A percentile compares a stretch with the other conserved stretches of the same genome.
Conservation (phyloP, 2,329 filamentous ascomycete genomes). For the Microcyclospora tardicrescens region DNA sequence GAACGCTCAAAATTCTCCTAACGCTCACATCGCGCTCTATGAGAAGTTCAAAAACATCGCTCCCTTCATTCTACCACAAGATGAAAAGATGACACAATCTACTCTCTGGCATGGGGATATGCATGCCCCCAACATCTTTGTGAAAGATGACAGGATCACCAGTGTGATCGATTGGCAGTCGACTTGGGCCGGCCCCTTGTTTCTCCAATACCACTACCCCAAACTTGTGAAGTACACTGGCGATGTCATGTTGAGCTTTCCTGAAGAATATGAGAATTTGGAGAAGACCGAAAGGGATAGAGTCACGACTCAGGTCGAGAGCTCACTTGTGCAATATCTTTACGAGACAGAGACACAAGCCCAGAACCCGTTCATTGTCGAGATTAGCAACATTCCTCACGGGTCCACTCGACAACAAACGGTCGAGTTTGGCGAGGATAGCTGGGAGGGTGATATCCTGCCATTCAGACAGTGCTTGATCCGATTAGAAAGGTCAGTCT, state of each 20-base stretch:
- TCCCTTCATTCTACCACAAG: constrained; percentile 3
- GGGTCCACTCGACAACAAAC: too few relatives aligned
- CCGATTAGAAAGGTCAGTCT: too few relatives aligned
- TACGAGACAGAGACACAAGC: too few relatives aligned
- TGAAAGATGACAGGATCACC: constrained; percentile 23
- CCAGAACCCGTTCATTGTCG: too few relatives aligned
- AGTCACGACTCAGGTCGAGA: too few relatives aligned
- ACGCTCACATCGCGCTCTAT: not conserved
- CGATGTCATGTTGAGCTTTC: constrained; percentile 17
- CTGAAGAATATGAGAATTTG: constrained; percentile 10
- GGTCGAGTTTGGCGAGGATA: too few relatives aligned
- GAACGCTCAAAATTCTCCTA: not conserved
- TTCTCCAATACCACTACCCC: constrained; percentile 16
- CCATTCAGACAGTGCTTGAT: too few relatives aligned
- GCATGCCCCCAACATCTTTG: constrained; percentile 28
- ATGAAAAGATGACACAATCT: constrained; percentile 13
- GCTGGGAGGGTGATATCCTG: too few relatives aligned
- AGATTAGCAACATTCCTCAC: too few relatives aligned
- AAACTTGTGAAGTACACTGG: constrained; percentile 20
- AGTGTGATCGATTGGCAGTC: constrained; percentile 33
- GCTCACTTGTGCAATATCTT: too few relatives aligned
- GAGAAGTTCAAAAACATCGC: constrained; percentile 3
- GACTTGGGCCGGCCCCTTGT: constrained; percentile 16
- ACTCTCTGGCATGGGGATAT: constrained; percentile 31
- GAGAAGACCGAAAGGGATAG: too few relatives aligned